A percentile compares a stretch with the other conserved stretches of the same genome.
phyloP scores from a whole-genome alignment of 2,329 filamentous ascomycete species.

The Thielaviopsis populi region DNA sequence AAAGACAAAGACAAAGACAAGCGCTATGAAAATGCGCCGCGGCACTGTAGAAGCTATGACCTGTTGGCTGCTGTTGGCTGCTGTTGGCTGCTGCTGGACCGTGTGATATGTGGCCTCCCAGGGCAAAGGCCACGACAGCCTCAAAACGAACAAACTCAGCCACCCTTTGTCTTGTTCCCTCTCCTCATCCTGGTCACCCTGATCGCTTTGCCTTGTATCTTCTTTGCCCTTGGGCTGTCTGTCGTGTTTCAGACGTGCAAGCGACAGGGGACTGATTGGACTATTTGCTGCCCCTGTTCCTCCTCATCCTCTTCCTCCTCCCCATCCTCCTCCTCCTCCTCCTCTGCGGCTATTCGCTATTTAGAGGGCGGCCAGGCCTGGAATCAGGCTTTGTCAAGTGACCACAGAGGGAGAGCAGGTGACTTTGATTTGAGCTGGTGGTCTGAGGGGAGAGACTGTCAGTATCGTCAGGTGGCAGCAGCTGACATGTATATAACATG shows the following conservation, averaged over 20 bases:
- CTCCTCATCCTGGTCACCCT: background rate
- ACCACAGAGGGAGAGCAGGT: no score
- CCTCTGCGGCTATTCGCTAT: no score
- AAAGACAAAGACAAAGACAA: background rate
- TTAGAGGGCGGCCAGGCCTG: background rate
- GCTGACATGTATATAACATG: no score
- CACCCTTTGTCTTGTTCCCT: slow-evolving; percentile 2
- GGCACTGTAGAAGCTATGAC: background rate
- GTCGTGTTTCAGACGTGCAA: slow-evolving; percentile 1
- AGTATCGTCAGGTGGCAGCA: no score
- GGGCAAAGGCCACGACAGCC: no score
- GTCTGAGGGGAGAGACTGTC: no score
- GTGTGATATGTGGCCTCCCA: no score
- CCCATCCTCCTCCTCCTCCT: background rate
- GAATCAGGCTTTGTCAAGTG: no score
- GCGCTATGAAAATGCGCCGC: background rate
- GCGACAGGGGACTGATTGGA: background rate
- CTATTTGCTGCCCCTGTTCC: background rate
- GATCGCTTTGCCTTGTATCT: background rate
- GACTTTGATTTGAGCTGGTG: no score
- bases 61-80: no score
- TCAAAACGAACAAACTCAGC: no score
- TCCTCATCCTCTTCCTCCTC: background rate
- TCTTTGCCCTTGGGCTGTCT: background rate
- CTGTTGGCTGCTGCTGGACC: no score